Base-by-base conservation (phyloP, 306 rosid species). In the Dalbergia oliveri region DNA sequence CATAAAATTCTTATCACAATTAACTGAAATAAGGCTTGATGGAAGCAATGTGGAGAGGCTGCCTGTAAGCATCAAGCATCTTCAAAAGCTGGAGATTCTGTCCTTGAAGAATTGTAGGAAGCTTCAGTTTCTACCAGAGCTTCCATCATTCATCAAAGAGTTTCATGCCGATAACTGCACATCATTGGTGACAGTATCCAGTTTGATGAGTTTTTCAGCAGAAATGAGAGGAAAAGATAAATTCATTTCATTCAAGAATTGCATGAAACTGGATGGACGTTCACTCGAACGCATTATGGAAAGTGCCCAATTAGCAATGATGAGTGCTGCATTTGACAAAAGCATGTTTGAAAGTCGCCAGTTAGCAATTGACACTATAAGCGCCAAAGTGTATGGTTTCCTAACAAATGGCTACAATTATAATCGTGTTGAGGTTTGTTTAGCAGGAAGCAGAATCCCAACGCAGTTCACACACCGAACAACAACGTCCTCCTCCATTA, bases 121-220 rank as follows among this genome's bases (percentile, higher is more conserved):
- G 58, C 85, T 84, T 59, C 49, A 5, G 3, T 64, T 43, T 80
- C 9, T 80, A 15, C 82, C 80, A 13, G 69, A 85, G 66, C 78
- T 85, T 62, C 85, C 88, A 35, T 21, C 2, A 39, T 26, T 0
- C 4, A 1, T 76, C 8, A 35, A 7, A 23, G 2, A 37, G 33
- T 18, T 85, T 11, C 6, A 59, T 8, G 85, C 74, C 9, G 9
- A 6, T 11, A 31, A 53, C 11, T 81, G 85, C 81, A 51, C 33
- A 6, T 77, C 76, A 7, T 47, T 85, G 16, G 72, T 49, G 53
- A 39, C 15, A 9, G 65, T 63, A 19, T 31, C 41, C 6, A 19
- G 51, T 45, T 75, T 64, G 14, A 45, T 11, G 18, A 59, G 33
- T 14, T 73, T 49, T 21, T 11, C 45, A 21, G 11, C 6, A 54